A percentile compares a stretch with the other conserved stretches of the same genome.
Conservation (phyloP, 805 yeast genomes). For the Myxozyma neglecta region DNA sequence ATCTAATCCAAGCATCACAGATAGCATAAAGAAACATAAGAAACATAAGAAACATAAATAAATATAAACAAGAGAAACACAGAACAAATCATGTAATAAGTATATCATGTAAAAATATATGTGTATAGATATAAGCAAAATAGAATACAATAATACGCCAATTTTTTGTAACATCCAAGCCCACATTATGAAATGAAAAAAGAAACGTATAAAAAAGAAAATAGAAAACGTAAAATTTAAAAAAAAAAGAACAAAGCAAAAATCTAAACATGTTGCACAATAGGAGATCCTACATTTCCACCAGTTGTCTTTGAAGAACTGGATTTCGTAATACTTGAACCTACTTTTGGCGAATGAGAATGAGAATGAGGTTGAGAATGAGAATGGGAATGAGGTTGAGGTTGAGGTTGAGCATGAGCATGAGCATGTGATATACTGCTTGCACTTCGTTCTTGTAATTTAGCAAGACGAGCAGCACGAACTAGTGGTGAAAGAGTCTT, state of each 20-base stretch:
- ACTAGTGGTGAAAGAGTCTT: conserved; percentile 36
- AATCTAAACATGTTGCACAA: conserved; percentile 1
- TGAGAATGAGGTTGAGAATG: not conserved
- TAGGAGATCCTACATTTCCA: not conserved
- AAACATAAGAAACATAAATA: no score
- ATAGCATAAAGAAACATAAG: no score
- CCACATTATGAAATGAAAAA: not conserved
- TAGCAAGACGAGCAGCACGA: conserved; percentile 32
- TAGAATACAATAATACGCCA: not conserved
- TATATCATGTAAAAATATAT: not conserved
- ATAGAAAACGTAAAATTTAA: not conserved
- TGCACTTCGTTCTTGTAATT: conserved; percentile 24
- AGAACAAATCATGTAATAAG: not conserved
- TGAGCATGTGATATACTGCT: not conserved
- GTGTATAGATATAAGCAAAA: not conserved
- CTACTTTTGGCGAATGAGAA: no score
- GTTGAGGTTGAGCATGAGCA: not conserved
- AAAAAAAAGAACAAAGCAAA: not conserved
- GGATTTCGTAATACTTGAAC: no score
- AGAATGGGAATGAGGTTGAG: not conserved
- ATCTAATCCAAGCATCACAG: not conserved
- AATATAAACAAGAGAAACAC: not conserved
- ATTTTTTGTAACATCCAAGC: not conserved
- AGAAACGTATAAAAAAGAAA: no score
- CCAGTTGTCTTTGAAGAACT: no score